Base-by-base conservation (phyloP, 1,139 yeast species). In the Yamadazyma sp. region DNA sequence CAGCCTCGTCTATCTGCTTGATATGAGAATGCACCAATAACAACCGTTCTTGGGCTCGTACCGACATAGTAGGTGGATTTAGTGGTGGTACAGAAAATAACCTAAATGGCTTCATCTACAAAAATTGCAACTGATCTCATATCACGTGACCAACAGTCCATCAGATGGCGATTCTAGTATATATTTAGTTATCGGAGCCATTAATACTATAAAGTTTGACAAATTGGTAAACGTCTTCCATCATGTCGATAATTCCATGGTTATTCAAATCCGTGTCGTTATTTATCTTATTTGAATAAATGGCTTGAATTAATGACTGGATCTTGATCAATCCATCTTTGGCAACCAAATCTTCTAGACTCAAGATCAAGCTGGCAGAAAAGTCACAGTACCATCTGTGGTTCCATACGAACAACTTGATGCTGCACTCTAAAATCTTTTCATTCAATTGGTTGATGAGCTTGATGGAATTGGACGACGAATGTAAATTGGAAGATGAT, bases 301-400 rank as follows among this genome's bases (percentile, higher is more conserved):
- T 73, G 6, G 92, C 94, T 42, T 79, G 80, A n/a, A 87, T 78
- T 52, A 84, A 82, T 49, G 83, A 83, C 48, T 79, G 81, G 25
- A 88, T 78, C 61, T 86, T 87, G 32, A 85, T 79, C 31, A 84
- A 64, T 0, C 96, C 96, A 53, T 86, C 89, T 52, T 82, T 83
- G 21, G 80, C 79, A 22, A 87, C 82, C 44, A 87, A 68, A 39
- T 73, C 78, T 29, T 78, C 67, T 41, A 89, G 62, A 1, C 80
- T 69, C 24, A 66, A 61, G 15, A 82, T 58, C 40, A 88, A 68
- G 34, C 71, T 69, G 20, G 94, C 87, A 8, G 95, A 82, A 53
- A 89, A 90, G 50, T 90, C 96, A 47, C 82, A 78, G 63, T 92
- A 94, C 98, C 98, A 94, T 57, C 98, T 80, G 62, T 89, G 97